Percentiles rank a stretch among this genome's conserved stretches.
These are phyloP conservation scores for Marasmius sp. DNA, from an alignment of 1,284 basidiomycete genomes.

Conservation along the genomic window DNA sequence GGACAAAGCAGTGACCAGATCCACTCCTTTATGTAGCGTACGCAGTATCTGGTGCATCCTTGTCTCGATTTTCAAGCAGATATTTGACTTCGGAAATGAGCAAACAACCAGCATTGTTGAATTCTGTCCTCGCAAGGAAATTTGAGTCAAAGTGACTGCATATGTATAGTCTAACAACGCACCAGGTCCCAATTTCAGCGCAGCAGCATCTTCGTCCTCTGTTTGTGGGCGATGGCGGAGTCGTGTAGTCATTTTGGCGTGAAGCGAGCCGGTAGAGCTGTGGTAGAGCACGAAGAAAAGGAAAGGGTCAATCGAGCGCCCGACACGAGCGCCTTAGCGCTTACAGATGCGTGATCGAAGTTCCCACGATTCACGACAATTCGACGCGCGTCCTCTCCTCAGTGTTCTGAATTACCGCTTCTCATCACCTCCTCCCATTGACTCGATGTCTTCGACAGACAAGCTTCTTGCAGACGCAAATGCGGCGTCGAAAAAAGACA, in stretches of 20 bases:
- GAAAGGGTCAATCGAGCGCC: too few species aligned
- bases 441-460: constrained; percentile 36
- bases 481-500: constrained; percentile 28
- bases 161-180: constrained; percentile 10
- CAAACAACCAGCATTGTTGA: constrained; percentile 88
- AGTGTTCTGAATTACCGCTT: constrained; percentile 1
- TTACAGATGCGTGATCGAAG: neutral
- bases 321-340: neutral
- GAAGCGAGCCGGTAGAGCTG: neutral
- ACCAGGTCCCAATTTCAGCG: constrained; percentile 69
- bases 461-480: constrained; percentile 56
- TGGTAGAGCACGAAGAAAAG: too few species aligned
- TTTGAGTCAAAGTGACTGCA: neutral
- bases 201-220: constrained; percentile 73
- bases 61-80: constrained; percentile 82
- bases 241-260: constrained; percentile 36
- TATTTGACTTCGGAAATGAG: constrained; percentile 92
- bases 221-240: constrained; percentile 45
- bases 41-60: constrained; percentile 82
- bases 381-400: constrained; percentile 41
- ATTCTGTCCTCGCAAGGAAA: constrained; percentile 51
- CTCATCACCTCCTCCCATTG: constrained; percentile 7
- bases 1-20: neutral
- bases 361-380: constrained; percentile 34
- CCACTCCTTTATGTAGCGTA: constrained; percentile 32